Conservation (phyloP, 1,139 yeast species). For the Hansenula sp. region DNA sequence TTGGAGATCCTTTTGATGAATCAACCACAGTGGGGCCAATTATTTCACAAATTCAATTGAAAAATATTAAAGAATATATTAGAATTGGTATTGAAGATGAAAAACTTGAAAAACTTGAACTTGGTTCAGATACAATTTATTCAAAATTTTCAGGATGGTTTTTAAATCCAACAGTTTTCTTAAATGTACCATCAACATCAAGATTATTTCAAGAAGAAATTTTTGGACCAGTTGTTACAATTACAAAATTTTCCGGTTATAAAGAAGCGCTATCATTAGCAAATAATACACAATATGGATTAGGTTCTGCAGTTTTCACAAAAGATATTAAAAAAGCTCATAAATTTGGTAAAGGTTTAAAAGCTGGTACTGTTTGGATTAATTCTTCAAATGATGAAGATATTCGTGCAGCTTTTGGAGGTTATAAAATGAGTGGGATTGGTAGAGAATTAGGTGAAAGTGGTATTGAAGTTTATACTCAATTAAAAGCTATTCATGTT, state of each 20-base stretch:
- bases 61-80: constrained; percentile 50
- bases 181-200: constrained; percentile 55
- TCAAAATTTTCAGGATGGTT: constrained; percentile 44
- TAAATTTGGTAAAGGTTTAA: constrained; percentile 57
- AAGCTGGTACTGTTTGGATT: constrained; percentile 66
- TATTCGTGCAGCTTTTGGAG: constrained; percentile 67
- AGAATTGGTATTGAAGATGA: constrained; percentile 61
- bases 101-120: constrained; percentile 40
- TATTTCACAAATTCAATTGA: constrained; percentile 59
- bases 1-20: constrained; percentile 53
- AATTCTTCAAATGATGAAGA: constrained; percentile 67
- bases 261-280: constrained; percentile 64
- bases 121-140: constrained; percentile 37
- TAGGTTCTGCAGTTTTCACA: constrained; percentile 74
- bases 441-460: constrained; percentile 69
- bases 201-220: constrained; percentile 66
- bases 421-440: constrained; percentile 65
- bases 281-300: constrained; percentile 60
- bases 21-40: constrained; percentile 74
- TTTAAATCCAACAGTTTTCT: constrained; percentile 63
- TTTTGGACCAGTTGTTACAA: constrained; percentile 59
- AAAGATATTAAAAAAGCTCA: constrained; percentile 52
- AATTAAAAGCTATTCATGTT: constrained; percentile 45
- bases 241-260: constrained; percentile 54
- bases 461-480: constrained; percentile 64